Evolutionary conservation across 192 early-diverging fungal genomes (phyloP), one percentile per base, ranked within the genome.

Genomic region (Dissophora globulifera): DNA sequence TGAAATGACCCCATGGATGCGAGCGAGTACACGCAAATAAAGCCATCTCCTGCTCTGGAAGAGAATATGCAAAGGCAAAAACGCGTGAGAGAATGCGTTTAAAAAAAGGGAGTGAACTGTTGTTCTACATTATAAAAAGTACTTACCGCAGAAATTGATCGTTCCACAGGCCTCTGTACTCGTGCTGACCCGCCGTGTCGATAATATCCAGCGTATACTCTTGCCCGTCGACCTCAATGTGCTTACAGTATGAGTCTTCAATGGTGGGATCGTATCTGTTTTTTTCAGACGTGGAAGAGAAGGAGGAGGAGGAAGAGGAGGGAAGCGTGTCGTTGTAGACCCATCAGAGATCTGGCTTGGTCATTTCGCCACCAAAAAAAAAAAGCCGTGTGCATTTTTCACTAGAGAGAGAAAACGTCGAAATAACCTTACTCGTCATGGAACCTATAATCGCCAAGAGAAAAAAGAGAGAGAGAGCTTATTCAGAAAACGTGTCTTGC

Each of bases 171-270:
- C 59, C 65, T 49, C 80, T 60, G 69, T 94, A 95, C 67, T 95
- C 93, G 62, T 93, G 90, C 59, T 95, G 92, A 27, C 93, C 92
- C 1, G 93, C 92, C 13, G 93, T 92, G 76, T 94, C 93, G 10
- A 90, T 89, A 23, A 94, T 84, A 46, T 94, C 93, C 6, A 94
- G 82, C 13, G 90, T 75, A 30, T 90, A 92, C 10, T 80, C 83
- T 59, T 88, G 81, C 35, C 81, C 86, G 54, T 95, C 92, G 2
- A 95, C 86, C 19, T 82, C 60, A 56, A 88, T 89, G 58, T 92
- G 84, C 59, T 93, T 93, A 54, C 90, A 84, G 79, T 93, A 93
- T 26, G 78, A 83, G 66, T 86, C 87, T 42, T 76, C 64, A 20
- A 76, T 67, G 1, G 72, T 76, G 4, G 64, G 63, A 55, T 76